Conservation (phyloP, 768 basidiomycete species). For the Trametes punicea region DNA sequence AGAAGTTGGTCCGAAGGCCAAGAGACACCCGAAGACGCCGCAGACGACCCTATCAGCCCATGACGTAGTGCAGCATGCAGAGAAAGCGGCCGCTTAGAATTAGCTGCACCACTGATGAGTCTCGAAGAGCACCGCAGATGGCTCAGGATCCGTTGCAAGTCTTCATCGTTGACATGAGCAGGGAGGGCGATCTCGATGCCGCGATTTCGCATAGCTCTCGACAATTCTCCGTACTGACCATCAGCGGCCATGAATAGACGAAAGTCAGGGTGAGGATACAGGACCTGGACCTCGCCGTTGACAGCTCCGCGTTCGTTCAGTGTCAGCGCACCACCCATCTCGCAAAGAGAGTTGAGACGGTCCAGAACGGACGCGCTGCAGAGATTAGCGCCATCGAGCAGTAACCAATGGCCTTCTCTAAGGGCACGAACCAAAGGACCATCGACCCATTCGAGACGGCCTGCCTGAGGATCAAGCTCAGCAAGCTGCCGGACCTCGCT, state of each 20-base stretch:
- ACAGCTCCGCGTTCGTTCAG: conserved; percentile 88
- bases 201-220: conserved; percentile 97
- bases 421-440: conserved; percentile 87
- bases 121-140: conserved; percentile 45
- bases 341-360: conserved; percentile 94
- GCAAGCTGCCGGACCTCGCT: conserved; percentile 25
- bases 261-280: conserved; percentile 85
- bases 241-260: conserved; percentile 93
- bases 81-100: background rate
- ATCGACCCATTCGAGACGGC: conserved; percentile 92
- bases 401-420: conserved; percentile 83
- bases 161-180: conserved; percentile 37
- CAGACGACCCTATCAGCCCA: background rate
- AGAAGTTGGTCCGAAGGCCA: conserved; percentile 6
- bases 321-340: conserved; percentile 75
- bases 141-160: conserved; percentile 43
- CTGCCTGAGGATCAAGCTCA: conserved; percentile 31
- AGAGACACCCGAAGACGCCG: background rate
- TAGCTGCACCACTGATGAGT: background rate
- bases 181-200: conserved; percentile 79
- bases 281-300: conserved; percentile 65
- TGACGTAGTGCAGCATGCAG: conserved; percentile 10
- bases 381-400: conserved; percentile 90
- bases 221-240: conserved; percentile 88
- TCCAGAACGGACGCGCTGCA: conserved; percentile 96